phyloP scores from a whole-genome alignment of 768 basidiomycete species.

The Tubosaeta sp. region DNA sequence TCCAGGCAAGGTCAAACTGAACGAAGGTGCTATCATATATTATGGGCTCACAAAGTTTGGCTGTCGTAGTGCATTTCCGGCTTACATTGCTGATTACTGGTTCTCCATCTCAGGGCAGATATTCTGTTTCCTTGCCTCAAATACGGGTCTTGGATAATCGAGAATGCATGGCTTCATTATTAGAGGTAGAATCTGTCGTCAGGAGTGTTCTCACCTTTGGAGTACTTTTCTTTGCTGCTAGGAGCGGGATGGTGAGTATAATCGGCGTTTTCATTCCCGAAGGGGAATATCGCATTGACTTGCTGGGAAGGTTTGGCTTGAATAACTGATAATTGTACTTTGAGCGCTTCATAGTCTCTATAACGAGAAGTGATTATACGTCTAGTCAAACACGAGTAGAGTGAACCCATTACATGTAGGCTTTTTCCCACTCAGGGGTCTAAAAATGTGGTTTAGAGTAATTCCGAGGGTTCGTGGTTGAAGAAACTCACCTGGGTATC shows the following conservation, averaged over 20 bases:
- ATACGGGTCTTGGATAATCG: slow-evolving; percentile 3
- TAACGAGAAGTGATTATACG: background rate
- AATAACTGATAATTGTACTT: slow-evolving; percentile 59
- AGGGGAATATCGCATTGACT: slow-evolving; percentile 11
- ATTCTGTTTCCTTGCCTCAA: background rate
- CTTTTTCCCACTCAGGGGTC: slow-evolving; percentile 58
- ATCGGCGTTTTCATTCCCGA: slow-evolving; percentile 4
- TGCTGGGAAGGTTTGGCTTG: slow-evolving; percentile 31
- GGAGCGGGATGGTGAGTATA: background rate
- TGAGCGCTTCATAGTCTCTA: slow-evolving; percentile 72
- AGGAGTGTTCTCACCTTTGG: slow-evolving; percentile 6
- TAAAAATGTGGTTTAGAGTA: slow-evolving; percentile 23
- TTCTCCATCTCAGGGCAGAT: background rate
- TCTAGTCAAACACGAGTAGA: background rate
- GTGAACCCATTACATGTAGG: slow-evolving; percentile 26
- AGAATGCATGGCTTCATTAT: background rate
- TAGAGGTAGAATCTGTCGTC: background rate
- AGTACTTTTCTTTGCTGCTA: background rate
- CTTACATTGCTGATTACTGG: slow-evolving; percentile 11
- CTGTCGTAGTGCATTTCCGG: background rate
- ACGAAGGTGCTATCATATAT: slow-evolving; percentile 8
- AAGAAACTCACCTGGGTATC: slow-evolving; percentile 55
- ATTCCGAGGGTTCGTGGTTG: background rate
- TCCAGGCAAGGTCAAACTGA: slow-evolving; percentile 6
- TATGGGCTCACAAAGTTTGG: background rate